A percentile compares a stretch with the other conserved stretches of the same genome.
phyloP scores from a whole-genome alignment of 169 alveolate genomes.

The Plasmodium knowlesi region DNA sequence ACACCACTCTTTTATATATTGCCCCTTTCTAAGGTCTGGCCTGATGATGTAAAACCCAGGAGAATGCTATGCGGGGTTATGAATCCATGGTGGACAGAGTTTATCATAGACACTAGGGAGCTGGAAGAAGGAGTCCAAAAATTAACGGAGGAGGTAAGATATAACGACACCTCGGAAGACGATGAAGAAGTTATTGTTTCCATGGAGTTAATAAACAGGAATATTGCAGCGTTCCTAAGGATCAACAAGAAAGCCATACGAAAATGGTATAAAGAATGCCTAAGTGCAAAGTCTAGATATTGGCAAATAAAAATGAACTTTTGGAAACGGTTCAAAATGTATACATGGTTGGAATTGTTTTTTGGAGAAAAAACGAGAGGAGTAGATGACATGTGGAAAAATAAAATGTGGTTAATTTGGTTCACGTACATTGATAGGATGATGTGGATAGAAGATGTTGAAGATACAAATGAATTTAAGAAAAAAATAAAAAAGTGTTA shows the following conservation, averaged over 20 bases:
- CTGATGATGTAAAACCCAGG: background rate
- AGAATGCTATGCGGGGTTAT: background rate
- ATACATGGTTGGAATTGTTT: background rate
- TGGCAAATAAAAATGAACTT: background rate
- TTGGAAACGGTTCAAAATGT: constrained; percentile 1
- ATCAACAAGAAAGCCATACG: background rate
- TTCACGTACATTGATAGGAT: background rate
- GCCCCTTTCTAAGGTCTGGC: background rate
- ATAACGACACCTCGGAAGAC: background rate
- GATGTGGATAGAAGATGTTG: constrained; percentile 30
- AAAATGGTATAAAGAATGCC: constrained; percentile 7
- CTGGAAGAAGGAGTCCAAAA: background rate
- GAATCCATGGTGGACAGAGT: background rate
- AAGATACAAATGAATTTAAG: constrained; percentile 2
- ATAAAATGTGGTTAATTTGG: constrained; percentile 27
- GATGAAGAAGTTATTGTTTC: background rate
- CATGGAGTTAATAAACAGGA: background rate
- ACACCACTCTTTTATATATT: background rate
- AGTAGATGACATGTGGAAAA: constrained; percentile 1
- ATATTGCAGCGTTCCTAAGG: background rate
- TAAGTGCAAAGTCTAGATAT: background rate
- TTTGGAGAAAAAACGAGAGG: constrained; percentile 13
- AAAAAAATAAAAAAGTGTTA: constrained; percentile 1
- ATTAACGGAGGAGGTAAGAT: background rate
- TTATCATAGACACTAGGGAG: background rate